phyloP scores from a whole-genome alignment of 306 rosid species.

The Malus sieversii region DNA sequence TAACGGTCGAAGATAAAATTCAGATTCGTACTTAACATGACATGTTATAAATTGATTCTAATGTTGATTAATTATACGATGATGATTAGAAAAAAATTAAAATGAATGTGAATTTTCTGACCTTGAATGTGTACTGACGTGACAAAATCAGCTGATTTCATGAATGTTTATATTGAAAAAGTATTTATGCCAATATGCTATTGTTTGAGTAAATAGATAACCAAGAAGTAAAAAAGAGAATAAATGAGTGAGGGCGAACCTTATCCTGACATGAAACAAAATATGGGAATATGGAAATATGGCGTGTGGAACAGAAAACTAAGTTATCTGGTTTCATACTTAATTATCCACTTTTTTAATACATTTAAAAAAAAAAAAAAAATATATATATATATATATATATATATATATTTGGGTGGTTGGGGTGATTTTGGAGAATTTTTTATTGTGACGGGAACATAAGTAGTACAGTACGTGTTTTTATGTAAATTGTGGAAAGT shows the following conservation, averaged over 20 bases:
- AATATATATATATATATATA: too few species aligned
- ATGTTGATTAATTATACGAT: too few species aligned
- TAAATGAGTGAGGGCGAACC: constrained; percentile 21
- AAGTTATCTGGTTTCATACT: constrained; percentile 23
- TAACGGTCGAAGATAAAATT: too few species aligned
- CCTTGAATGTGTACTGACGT: too few species aligned
- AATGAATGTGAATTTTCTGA: accelerated
- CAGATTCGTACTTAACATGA: too few species aligned
- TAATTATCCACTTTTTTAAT: background rate
- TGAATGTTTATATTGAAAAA: background rate
- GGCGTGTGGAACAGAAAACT: constrained; percentile 6
- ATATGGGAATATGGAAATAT: background rate
- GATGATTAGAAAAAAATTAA: accelerated
- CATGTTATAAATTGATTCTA: too few species aligned
- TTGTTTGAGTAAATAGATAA: background rate
- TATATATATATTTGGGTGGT: background rate
- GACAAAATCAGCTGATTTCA: too few species aligned
- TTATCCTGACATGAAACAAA: constrained; percentile 32
- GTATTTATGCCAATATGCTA: background rate
- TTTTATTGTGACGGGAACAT: too few species aligned
- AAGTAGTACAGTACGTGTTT: too few species aligned
- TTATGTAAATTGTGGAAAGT: too few species aligned
- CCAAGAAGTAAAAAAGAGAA: background rate
- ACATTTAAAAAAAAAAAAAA: too few species aligned
- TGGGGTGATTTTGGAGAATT: background rate